Conservation (phyloP, 192 early-diverging fungal species). For the Dimargaris xerosporica region DNA sequence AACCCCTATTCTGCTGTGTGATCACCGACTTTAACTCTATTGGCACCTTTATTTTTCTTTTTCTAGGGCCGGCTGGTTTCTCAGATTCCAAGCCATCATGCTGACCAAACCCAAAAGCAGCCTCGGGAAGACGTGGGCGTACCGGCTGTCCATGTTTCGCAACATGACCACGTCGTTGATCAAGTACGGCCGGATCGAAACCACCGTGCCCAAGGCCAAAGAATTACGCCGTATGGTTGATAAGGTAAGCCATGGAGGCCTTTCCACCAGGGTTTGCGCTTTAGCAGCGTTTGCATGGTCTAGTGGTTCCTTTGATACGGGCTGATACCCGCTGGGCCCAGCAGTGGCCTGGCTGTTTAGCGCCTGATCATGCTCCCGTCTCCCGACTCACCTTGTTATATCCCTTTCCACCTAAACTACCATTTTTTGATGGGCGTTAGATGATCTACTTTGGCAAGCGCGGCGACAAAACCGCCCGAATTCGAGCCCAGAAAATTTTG, state of each 20-base stretch:
- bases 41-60: too few relatives aligned
- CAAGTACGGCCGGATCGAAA: slow-evolving; percentile 77
- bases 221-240: slow-evolving; percentile 74
- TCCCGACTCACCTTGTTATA: neutral
- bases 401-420: neutral
- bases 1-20: too few relatives aligned
- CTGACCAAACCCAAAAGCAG: slow-evolving; percentile 3
- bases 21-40: too few relatives aligned
- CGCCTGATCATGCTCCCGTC: neutral
- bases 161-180: slow-evolving; percentile 78
- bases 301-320: too few relatives aligned
- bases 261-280: too few relatives aligned
- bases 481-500: slow-evolving; percentile 37
- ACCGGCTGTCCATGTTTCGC: slow-evolving; percentile 62
- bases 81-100: neutral
- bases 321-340: too few relatives aligned
- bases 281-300: too few relatives aligned
- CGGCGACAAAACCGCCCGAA: slow-evolving; percentile 40
- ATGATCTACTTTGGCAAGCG: slow-evolving; percentile 77
- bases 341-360: neutral
- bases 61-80: too few relatives aligned
- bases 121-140: slow-evolving; percentile 16
- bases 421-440: slow-evolving; percentile 15
- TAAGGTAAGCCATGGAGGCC: slow-evolving; percentile 28
- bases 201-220: slow-evolving; percentile 86